These are phyloP conservation scores for Cucumis melo DNA, from an alignment of 306 rosid genomes.

Conservation along the genomic window DNA sequence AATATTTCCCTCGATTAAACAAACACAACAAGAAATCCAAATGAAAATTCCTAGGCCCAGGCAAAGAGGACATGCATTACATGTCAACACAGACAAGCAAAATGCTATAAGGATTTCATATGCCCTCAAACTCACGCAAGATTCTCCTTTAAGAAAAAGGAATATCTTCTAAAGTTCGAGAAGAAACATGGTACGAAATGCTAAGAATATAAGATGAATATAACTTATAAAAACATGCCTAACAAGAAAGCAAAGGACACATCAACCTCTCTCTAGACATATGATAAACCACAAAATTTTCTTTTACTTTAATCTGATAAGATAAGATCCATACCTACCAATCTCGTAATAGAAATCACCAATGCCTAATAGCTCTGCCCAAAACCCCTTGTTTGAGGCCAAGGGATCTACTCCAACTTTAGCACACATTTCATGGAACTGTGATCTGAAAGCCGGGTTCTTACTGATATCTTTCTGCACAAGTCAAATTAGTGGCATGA, in stretches of 20 bases:
- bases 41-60: background rate
- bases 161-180: background rate
- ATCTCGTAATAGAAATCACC: slow-evolving; percentile 96
- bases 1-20: background rate
- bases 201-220: background rate
- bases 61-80: background rate
- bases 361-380: slow-evolving; percentile 95
- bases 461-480: slow-evolving; percentile 83
- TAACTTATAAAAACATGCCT: background rate
- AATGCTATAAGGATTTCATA: background rate
- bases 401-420: slow-evolving; percentile 97
- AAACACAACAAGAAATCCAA: background rate
- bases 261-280: background rate
- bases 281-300: background rate
- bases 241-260: background rate
- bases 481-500: background rate
- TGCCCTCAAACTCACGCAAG: background rate
- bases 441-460: slow-evolving; percentile 96
- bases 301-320: slow-evolving; percentile 1
- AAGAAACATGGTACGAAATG: background rate
- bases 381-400: slow-evolving; percentile 93
- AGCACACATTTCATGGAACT: slow-evolving; percentile 94
- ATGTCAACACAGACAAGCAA: background rate
- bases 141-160: background rate
- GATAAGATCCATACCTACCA: slow-evolving; percentile 43